These are phyloP conservation scores for Geranomyces michiganensis DNA, from an alignment of 192 early-diverging fungal genomes.

Conservation along the genomic window DNA sequence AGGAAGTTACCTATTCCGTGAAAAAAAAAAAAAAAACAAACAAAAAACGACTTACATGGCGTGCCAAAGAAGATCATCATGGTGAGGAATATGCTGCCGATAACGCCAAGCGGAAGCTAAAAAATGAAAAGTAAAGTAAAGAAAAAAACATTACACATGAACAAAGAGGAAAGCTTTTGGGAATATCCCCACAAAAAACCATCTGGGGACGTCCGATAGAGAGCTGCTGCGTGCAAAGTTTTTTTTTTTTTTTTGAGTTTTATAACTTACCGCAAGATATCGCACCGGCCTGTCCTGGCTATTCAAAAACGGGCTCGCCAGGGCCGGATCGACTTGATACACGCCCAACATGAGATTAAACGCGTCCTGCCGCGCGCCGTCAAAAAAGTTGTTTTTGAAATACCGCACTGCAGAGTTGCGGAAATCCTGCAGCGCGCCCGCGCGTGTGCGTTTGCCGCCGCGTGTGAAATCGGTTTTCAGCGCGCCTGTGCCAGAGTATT, in stretches of 20 bases:
- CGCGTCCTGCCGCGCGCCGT: constrained; percentile 90
- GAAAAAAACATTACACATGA: too few relatives aligned
- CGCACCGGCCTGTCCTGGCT: constrained; percentile 17
- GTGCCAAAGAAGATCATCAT: constrained; percentile 41
- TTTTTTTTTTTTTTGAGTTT: too few relatives aligned
- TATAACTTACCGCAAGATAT: constrained; percentile 29
- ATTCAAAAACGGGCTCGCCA: constrained; percentile 33
- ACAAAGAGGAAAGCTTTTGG: too few relatives aligned
- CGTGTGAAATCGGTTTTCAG: constrained; percentile 98
- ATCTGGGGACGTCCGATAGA: too few relatives aligned
- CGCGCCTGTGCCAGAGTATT: constrained; percentile 96
- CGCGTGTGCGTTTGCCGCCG: constrained; percentile 85
- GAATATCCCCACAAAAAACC: too few relatives aligned
- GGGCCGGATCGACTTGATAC: constrained; percentile 44
- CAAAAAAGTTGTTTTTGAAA: constrained; percentile 92
- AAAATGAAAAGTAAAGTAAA: too few relatives aligned
- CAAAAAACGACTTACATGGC: constrained; percentile 27
- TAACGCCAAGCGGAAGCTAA: constrained; percentile 35
- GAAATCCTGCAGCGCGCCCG: constrained; percentile 81
- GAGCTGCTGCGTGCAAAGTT: too few relatives aligned
- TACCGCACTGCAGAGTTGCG: constrained; percentile 84
- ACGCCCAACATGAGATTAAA: constrained; percentile 86
- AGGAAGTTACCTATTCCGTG: too few relatives aligned
- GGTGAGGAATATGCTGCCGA: constrained; percentile 34
- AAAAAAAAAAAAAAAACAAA: not conserved